Evolutionary conservation across 176 grass and related monocot genomes (phyloP).

Genomic region (Stipa capillata): DNA sequence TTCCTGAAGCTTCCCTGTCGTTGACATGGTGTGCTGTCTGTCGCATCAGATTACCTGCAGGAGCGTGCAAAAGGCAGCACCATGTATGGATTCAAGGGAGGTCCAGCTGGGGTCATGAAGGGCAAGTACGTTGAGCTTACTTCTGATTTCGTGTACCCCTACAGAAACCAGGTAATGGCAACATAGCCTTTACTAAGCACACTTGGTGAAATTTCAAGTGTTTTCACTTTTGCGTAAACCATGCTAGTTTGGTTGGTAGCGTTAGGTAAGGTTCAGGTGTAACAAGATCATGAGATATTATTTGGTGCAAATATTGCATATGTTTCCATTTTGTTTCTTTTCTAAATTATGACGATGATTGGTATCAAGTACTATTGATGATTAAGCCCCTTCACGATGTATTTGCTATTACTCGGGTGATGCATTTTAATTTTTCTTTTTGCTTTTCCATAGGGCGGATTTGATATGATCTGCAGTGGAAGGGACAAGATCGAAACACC

Average conservation of each 20-base stretch:
- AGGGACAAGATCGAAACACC: constrained; percentile 99
- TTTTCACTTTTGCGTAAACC: background rate
- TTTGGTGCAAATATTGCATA: background rate
- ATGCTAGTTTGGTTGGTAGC: background rate
- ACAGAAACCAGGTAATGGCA: constrained; percentile 86
- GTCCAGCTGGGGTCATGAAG: constrained; percentile 93
- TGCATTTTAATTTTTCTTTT: background rate
- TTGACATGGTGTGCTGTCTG: background rate
- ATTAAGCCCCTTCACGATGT: background rate
- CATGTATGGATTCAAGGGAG: constrained; percentile 89
- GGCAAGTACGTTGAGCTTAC: constrained; percentile 82
- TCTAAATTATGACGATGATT: background rate
- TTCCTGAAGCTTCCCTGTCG: too few relatives aligned
- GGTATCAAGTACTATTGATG: background rate
- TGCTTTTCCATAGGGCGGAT: constrained; percentile 62
- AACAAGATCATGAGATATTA: background rate
- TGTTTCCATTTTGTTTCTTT: background rate
- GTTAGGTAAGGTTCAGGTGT: background rate
- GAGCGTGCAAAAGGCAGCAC: constrained; percentile 65
- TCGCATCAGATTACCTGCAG: constrained; percentile 67
- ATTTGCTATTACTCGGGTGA: background rate
- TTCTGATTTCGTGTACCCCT: constrained; percentile 82
- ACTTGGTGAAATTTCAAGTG: background rate
- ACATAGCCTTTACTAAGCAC: background rate
- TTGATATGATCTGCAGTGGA: constrained; percentile 99